Conservation (phyloP, 2,329 filamentous ascomycete genomes). For the Scedosporium aurantiacum region DNA sequence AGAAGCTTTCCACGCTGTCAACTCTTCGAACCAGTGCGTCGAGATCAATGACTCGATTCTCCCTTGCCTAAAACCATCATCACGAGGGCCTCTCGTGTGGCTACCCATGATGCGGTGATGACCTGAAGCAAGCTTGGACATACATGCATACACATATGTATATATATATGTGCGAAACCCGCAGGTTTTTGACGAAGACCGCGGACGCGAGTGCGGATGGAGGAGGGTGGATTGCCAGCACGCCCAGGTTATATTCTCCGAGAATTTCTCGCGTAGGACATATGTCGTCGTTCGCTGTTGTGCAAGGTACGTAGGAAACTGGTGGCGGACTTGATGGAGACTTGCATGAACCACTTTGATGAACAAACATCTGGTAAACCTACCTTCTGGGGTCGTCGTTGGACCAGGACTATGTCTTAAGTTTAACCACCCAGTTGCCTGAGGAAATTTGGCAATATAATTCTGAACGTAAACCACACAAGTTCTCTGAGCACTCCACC, state of each 20-base stretch:
- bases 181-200: no score
- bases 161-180: not conserved
- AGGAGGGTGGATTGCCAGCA: no score
- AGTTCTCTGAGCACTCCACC: not conserved
- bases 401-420: conserved; percentile 5
- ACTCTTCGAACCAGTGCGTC: conserved; percentile 41
- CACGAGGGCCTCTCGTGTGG: conserved; percentile 55
- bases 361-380: conserved; percentile 31
- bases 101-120: conserved; percentile 56
- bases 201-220: no score
- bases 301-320: not conserved
- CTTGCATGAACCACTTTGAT: conserved; percentile 20
- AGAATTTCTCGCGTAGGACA: not conserved
- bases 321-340: not conserved
- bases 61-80: conserved; percentile 59
- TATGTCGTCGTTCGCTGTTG: not conserved
- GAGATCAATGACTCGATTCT: conserved; percentile 37
- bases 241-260: not conserved
- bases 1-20: conserved; percentile 29
- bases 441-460: conserved; percentile 13
- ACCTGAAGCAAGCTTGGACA: conserved; percentile 34
- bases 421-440: conserved; percentile 18
- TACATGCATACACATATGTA: not conserved
- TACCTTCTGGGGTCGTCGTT: conserved; percentile 21
- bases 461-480: not conserved